phyloP scores from a whole-genome alignment of 2,329 filamentous ascomycete species.

The Pyrenochaeta sp. region DNA sequence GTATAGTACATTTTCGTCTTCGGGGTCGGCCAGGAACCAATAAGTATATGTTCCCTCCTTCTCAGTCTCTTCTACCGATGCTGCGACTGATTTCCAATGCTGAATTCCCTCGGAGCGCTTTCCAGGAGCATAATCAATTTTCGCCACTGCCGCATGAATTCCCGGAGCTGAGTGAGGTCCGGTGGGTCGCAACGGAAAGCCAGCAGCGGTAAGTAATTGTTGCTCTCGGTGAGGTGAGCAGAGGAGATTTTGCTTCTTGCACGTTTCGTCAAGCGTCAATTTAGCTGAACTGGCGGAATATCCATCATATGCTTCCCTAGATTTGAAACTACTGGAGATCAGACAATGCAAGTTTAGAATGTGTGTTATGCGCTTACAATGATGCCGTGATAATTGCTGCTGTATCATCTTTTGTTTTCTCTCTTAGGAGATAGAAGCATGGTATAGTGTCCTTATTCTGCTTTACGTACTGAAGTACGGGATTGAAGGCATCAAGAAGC shows the following conservation, averaged over 20 bases:
- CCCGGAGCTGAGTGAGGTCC: conserved; percentile 9
- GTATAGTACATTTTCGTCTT: conserved; percentile 18
- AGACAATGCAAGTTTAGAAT: neutral
- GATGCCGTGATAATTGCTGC: neutral
- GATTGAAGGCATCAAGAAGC: neutral
- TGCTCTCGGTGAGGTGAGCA: neutral
- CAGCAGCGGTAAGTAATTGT: neutral
- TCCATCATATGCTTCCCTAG: neutral
- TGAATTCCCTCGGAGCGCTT: conserved; percentile 24
- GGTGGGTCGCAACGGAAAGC: neutral
- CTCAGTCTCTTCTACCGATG: conserved; percentile 28
- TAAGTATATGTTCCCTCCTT: conserved; percentile 27
- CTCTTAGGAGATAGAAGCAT: neutral
- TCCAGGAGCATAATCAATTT: conserved; percentile 30
- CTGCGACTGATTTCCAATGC: conserved; percentile 28
- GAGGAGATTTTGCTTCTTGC: neutral
- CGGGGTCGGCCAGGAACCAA: conserved; percentile 24
- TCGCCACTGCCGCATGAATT: conserved; percentile 22
- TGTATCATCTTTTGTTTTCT: neutral
- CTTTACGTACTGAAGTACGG: neutral
- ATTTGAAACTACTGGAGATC: neutral
- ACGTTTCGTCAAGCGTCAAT: neutral
- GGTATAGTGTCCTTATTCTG: neutral
- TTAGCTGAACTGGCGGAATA: neutral
- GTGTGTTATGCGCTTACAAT: neutral